Evolutionary conservation across 345 rosid species (phyloP).

Genomic region (Populus davidiana): DNA sequence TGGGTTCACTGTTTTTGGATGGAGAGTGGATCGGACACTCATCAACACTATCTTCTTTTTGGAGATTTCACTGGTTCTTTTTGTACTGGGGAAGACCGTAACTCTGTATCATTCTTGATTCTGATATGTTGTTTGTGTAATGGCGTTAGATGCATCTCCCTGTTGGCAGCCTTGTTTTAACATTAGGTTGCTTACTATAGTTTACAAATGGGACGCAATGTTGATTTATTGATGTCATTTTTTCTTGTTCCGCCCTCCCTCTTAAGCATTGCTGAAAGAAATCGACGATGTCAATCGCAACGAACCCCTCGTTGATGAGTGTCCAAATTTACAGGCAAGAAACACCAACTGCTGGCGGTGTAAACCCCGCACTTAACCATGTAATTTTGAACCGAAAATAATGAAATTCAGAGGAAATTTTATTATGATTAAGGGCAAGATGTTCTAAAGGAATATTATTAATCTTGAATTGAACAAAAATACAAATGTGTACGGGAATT

Average conservation of each 20-base stretch:
- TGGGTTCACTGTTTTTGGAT: conserved; percentile 25
- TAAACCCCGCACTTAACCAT: too few species aligned
- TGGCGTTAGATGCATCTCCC: not conserved
- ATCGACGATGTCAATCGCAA: not conserved
- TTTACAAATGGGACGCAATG: not conserved
- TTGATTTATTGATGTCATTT: too few species aligned
- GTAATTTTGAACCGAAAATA: too few species aligned
- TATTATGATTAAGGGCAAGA: too few species aligned
- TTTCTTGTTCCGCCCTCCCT: not conserved
- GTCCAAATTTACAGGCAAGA: too few species aligned
- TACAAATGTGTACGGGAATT: too few species aligned
- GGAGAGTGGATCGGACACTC: conserved; percentile 30
- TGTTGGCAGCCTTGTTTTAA: not conserved
- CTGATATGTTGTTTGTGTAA: not conserved
- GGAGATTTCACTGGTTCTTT: conserved; percentile 27
- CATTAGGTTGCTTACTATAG: not conserved
- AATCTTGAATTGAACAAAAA: too few species aligned
- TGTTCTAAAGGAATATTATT: too few species aligned
- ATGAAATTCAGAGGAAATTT: too few species aligned
- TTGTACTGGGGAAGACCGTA: conserved; percentile 30
- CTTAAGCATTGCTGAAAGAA: not conserved
- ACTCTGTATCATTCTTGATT: conserved; percentile 1
- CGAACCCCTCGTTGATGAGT: not conserved
- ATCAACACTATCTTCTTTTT: conserved; percentile 33
- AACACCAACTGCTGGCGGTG: too few species aligned